A percentile compares a stretch with the other conserved stretches of the same genome.
phyloP scores from a whole-genome alignment of 257 asterid species.

The Buddleja alternifolia region DNA sequence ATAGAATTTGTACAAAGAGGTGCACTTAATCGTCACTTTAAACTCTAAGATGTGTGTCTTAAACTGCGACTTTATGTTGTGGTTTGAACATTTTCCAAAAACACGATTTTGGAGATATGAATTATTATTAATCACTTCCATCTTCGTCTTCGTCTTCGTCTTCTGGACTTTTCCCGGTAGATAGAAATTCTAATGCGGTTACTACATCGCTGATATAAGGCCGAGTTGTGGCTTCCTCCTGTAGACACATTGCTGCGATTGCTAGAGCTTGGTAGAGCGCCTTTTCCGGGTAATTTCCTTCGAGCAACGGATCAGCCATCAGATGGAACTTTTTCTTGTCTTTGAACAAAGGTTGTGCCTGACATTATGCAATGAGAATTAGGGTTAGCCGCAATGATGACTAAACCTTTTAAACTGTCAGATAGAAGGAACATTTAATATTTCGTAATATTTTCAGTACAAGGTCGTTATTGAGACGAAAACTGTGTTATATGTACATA shows the following conservation, averaged over 20 bases:
- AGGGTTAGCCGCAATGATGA: no score
- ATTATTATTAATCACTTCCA: neutral
- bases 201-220: conserved; percentile 63
- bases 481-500: conserved; percentile 17
- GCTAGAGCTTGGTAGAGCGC: conserved; percentile 65
- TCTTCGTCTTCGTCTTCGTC: neutral
- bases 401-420: no score
- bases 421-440: no score
- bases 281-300: conserved; percentile 52
- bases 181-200: conserved; percentile 44
- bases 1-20: no score
- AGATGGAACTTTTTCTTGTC: conserved; percentile 55
- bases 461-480: neutral
- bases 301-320: conserved; percentile 55
- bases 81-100: no score
- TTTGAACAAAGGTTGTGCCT: conserved; percentile 64
- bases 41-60: no score
- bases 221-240: conserved; percentile 58
- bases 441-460: no score
- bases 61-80: no score
- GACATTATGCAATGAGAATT: neutral
- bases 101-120: no score
- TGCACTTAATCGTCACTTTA: no score
- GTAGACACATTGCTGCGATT: conserved; percentile 70
- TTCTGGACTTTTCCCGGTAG: neutral